phyloP scores from a whole-genome alignment of 73 alveolate species.

The Paramecium pentaurelia region DNA sequence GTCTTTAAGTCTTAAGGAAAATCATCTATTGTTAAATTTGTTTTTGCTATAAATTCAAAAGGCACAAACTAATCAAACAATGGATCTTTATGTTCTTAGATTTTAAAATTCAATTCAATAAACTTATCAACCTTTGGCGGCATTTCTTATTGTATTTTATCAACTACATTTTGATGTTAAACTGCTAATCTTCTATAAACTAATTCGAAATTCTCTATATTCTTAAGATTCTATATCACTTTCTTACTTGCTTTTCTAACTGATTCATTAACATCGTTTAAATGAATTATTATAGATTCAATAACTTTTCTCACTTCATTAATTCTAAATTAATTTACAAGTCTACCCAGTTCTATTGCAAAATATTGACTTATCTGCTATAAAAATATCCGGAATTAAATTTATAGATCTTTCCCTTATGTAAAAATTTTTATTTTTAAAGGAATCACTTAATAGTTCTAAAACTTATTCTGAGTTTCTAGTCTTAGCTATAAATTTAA shows the following conservation, averaged over 20 bases:
- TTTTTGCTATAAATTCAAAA: neutral
- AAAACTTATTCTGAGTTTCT: neutral
- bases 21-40: neutral
- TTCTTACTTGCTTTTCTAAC: neutral
- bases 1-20: neutral
- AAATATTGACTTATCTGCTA: neutral
- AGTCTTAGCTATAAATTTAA: neutral
- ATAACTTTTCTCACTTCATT: constrained; percentile 9
- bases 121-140: constrained; percentile 5
- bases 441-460: neutral
- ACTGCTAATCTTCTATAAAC: constrained; percentile 33
- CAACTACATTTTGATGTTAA: neutral
- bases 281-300: neutral
- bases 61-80: neutral
- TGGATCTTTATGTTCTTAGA: neutral
- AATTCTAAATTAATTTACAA: neutral
- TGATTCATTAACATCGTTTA: neutral
- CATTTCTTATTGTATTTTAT: neutral
- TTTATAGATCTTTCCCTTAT: constrained; percentile 14
- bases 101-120: neutral
- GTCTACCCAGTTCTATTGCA: constrained; percentile 4
- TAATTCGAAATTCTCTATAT: constrained; percentile 14
- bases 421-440: neutral
- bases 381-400: neutral
- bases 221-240: neutral